A percentile compares a stretch with the other conserved stretches of the same genome.
phyloP scores from a whole-genome alignment of 441 rosid genomes.

The Capsella rubella region DNA sequence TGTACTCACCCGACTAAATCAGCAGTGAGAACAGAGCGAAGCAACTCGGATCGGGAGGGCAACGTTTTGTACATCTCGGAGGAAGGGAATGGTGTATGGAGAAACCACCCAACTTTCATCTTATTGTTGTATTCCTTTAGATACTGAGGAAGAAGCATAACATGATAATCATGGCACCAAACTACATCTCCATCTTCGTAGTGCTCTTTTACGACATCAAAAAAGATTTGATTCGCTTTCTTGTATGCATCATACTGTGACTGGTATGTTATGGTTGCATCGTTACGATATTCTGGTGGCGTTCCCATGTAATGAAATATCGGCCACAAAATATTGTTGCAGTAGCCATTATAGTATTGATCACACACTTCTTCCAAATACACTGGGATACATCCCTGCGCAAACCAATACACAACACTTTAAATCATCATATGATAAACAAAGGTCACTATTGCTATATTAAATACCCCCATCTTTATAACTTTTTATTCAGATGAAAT shows the following conservation, averaged over 20 bases:
- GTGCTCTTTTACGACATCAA: constrained; percentile 85
- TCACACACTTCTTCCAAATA: constrained; percentile 97
- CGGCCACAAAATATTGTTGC: constrained; percentile 99
- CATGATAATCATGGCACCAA: constrained; percentile 99
- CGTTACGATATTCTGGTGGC: constrained; percentile 98
- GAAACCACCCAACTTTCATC: constrained; percentile 99
- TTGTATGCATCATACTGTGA: constrained; percentile 95
- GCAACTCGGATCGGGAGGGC: constrained; percentile 91
- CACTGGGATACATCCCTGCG: constrained; percentile 95
- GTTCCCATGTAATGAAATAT: constrained; percentile 94
- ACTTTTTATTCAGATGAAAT: background rate
- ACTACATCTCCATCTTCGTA: constrained; percentile 98
- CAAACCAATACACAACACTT: constrained; percentile 21
- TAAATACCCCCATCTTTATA: background rate
- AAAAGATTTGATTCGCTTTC: constrained; percentile 96
- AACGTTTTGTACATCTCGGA: constrained; percentile 94
- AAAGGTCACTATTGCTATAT: background rate
- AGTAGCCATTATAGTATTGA: constrained; percentile 96
- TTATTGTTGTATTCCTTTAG: constrained; percentile 72
- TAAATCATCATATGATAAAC: background rate
- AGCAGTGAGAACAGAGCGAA: constrained; percentile 93
- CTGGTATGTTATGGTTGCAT: constrained; percentile 87
- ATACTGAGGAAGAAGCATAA: constrained; percentile 97
- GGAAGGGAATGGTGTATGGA: constrained; percentile 98
- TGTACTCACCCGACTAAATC: constrained; percentile 83